Evolutionary conservation across 2,329 filamentous ascomycete species (phyloP).

Genomic region (Whalleya microplaca): DNA sequence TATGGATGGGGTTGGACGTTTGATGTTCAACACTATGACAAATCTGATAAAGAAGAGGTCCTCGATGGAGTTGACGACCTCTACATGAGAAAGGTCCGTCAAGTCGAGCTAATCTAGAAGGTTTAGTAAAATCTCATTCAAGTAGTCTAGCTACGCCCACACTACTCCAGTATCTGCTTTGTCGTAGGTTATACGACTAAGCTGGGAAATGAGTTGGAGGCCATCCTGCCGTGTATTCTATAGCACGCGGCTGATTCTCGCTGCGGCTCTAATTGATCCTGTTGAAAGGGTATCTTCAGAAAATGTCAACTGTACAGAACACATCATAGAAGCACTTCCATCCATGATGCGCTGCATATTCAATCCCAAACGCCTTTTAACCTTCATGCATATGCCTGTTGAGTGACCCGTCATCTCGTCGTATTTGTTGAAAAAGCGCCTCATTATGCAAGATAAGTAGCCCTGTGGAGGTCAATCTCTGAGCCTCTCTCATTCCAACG

Average conservation of each 20-base stretch:
- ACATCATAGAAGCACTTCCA: neutral
- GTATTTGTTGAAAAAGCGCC: conserved; percentile 21
- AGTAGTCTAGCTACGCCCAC: neutral
- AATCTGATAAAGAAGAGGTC: conserved; percentile 60
- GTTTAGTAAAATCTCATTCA: neutral
- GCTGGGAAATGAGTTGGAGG: neutral
- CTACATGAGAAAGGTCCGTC: neutral
- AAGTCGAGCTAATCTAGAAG: neutral
- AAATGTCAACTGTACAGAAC: neutral
- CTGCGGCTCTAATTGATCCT: conserved; percentile 24
- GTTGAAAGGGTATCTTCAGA: conserved; percentile 39
- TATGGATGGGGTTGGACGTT: conserved; percentile 65
- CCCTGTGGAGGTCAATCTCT: conserved; percentile 1
- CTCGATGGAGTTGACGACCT: conserved; percentile 7
- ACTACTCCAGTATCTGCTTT: neutral
- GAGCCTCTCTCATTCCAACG: neutral
- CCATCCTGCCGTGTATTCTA: neutral
- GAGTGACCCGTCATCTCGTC: neutral
- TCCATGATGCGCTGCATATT: conserved; percentile 4
- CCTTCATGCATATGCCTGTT: conserved; percentile 3
- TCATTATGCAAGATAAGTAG: conserved; percentile 23
- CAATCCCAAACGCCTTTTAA: conserved; percentile 8
- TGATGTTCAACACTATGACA: conserved; percentile 84
- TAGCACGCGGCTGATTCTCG: neutral
- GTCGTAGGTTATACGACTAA: neutral